Evolutionary conservation across 306 rosid species (phyloP).

Genomic region (Cyclanthera cordifolia): DNA sequence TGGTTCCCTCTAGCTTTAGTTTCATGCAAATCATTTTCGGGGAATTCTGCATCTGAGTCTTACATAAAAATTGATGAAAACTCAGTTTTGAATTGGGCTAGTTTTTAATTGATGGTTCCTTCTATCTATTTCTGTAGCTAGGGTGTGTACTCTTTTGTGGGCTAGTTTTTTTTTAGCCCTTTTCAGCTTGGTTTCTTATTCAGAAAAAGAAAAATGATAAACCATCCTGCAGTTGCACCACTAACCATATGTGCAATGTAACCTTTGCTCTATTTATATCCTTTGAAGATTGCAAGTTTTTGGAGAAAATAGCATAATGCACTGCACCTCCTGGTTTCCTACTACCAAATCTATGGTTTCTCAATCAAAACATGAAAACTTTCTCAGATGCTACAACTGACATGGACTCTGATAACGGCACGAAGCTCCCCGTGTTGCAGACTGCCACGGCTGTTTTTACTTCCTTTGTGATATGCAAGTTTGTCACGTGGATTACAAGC

Average conservation of each 20-base stretch:
- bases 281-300: not conserved
- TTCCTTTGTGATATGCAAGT: conserved; percentile 47
- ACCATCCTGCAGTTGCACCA: not conserved
- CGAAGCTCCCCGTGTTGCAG: conserved; percentile 34
- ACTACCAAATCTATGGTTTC: not conserved
- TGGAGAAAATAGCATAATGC: not conserved
- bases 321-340: not conserved
- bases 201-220: not conserved
- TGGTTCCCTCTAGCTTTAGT: conserved; percentile 4
- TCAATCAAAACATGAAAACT: not conserved
- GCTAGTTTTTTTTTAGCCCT: not conserved
- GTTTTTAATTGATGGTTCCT: too few relatives aligned
- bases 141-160: not conserved
- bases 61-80: not conserved
- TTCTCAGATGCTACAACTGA: conserved; percentile 27
- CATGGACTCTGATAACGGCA: conserved; percentile 20
- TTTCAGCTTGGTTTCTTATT: not conserved
- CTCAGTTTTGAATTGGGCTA: not conserved
- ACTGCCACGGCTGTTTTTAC: conserved; percentile 40
- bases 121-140: not conserved
- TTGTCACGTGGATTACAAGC: conserved; percentile 27
- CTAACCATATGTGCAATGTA: not conserved
- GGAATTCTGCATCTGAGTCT: not conserved
- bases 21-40: not conserved
- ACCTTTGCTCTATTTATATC: conserved; percentile 3